A percentile compares a stretch with the other conserved stretches of the same genome.
These are phyloP conservation scores for Penicillium sumatraense DNA, from an alignment of 2,329 filamentous ascomycete species.

Conservation along the genomic window DNA sequence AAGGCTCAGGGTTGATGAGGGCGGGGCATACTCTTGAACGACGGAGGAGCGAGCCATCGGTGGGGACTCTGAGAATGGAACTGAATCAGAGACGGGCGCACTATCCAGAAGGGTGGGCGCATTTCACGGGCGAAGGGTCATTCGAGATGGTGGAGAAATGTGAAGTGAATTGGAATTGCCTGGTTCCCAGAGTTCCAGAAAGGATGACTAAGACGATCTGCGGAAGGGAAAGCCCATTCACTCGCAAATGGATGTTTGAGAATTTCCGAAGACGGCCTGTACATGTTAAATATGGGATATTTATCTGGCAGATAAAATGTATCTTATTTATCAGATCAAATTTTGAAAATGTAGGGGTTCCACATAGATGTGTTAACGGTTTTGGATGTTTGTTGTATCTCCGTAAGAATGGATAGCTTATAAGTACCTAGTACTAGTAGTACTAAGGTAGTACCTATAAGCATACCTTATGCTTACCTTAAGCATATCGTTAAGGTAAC, in stretches of 20 bases:
- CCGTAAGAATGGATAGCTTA: too few relatives aligned
- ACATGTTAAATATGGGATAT: neutral
- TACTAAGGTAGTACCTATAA: too few relatives aligned
- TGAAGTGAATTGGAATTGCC: neutral
- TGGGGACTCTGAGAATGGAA: slow-evolving; percentile 9
- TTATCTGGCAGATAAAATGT: too few relatives aligned
- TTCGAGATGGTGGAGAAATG: slow-evolving; percentile 9
- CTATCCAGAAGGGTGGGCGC: slow-evolving; percentile 8
- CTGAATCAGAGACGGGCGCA: neutral
- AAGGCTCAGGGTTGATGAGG: slow-evolving; percentile 51
- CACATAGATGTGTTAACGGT: too few relatives aligned
- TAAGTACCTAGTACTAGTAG: too few relatives aligned
- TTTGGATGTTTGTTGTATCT: too few relatives aligned
- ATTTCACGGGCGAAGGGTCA: slow-evolving; percentile 15
- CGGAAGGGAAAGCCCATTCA: too few relatives aligned
- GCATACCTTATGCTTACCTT: too few relatives aligned
- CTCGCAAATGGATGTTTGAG: too few relatives aligned
- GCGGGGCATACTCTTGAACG: slow-evolving; percentile 55
- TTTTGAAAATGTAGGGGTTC: too few relatives aligned
- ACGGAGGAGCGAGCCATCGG: slow-evolving; percentile 50
- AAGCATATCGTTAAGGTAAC: too few relatives aligned
- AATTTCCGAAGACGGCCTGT: neutral
- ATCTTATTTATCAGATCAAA: too few relatives aligned
- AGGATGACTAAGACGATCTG: slow-evolving; percentile 23
- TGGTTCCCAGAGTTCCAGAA: slow-evolving; percentile 13